Conservation (phyloP, 148 eudicot genomes). For the Silene conica region DNA sequence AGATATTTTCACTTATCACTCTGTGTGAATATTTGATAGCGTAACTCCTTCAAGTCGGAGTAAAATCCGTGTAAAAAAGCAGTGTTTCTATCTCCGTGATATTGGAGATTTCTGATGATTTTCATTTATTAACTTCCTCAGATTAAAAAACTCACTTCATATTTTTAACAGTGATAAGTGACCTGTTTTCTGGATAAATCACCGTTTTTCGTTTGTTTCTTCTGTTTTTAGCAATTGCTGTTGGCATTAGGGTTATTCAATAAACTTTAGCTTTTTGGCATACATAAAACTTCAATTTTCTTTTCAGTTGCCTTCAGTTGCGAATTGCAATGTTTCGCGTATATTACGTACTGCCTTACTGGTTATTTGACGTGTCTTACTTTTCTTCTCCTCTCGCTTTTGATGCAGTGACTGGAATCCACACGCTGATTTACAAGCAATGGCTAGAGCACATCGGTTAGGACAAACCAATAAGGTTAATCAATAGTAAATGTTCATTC, state of each 20-base stretch:
- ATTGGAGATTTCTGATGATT: neutral
- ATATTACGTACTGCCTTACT: neutral
- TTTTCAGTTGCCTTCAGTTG: neutral
- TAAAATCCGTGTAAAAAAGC: neutral
- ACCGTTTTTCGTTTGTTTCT: neutral
- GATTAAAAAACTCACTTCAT: neutral
- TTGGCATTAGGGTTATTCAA: neutral
- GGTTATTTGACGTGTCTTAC: slow-evolving; percentile 5
- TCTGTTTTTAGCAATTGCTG: neutral
- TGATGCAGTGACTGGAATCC: slow-evolving; percentile 95
- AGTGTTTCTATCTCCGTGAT: neutral
- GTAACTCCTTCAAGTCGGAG: no score
- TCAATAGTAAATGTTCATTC: slow-evolving; percentile 12
- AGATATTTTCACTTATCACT: no score
- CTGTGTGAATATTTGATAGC: no score
- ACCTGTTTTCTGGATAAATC: neutral
- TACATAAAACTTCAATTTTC: neutral
- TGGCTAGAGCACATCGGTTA: slow-evolving; percentile 98
- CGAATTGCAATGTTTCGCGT: neutral
- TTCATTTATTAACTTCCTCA: slow-evolving; percentile 4
- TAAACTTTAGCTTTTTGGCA: neutral
- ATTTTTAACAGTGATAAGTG: neutral
- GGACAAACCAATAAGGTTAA: slow-evolving; percentile 95
- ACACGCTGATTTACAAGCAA: slow-evolving; percentile 98
- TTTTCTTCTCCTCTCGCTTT: slow-evolving; percentile 2